Conservation (phyloP, 1,284 basidiomycete species). For the Leccinum fuscescens region DNA sequence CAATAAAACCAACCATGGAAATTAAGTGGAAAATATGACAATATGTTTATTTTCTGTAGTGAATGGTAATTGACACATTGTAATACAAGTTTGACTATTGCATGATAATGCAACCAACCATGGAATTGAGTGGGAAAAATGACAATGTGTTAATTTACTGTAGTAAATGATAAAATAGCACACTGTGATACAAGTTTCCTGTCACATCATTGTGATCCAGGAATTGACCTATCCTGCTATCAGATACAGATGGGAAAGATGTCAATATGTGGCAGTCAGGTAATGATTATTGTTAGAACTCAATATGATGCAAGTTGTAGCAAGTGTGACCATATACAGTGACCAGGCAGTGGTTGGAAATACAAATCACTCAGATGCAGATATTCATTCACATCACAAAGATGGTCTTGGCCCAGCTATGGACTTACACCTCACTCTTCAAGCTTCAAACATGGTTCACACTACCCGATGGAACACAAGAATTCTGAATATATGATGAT, state of each 20-base stretch:
- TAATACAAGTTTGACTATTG: neutral
- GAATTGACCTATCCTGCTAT: no score
- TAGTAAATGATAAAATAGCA: neutral
- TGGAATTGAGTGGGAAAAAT: neutral
- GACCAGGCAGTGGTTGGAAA: neutral
- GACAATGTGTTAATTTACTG: neutral
- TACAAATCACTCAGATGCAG: neutral
- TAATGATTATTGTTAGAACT: no score
- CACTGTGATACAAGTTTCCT: neutral
- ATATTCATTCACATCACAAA: neutral
- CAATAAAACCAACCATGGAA: neutral
- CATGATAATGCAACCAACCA: neutral
- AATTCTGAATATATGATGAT: no score
- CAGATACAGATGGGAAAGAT: neutral
- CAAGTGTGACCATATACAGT: neutral
- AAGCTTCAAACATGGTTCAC: no score
- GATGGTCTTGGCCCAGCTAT: neutral
- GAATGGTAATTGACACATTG: neutral
- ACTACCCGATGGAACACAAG: no score
- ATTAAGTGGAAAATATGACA: neutral
- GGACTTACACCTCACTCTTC: neutral
- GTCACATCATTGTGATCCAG: no score
- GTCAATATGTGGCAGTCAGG: neutral
- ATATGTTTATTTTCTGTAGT: neutral
- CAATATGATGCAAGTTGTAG: neutral